Evolutionary conservation across 179 eudicot genomes (phyloP), one percentile per base, ranked within the genome.

Genomic region (Drosera spatulata): DNA sequence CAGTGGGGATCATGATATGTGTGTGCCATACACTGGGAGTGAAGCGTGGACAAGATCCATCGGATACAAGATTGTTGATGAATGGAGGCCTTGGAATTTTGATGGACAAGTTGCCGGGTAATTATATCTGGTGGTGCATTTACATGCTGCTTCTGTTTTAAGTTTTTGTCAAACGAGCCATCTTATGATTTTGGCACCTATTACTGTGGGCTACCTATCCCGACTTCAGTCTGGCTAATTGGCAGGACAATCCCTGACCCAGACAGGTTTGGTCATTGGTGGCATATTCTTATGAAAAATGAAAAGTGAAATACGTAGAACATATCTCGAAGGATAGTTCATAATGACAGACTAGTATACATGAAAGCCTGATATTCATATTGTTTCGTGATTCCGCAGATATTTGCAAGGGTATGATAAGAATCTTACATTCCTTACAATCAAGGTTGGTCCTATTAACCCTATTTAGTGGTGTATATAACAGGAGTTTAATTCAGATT

Each of bases 1-100:
- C 85, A 88, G 96, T 13, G 96, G 96, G 5, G 95, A 86, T 59
- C 95, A 86, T 65, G 96, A 88, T 66, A 78, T 88, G 95, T 82
- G 88, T 60, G 95, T 88, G 15, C 96, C 96, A 6, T 88, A 45
- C 61, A 88, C 88, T 38, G 96, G 91, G 40, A 86, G 80, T 41
- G 78, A 86, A 80, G 86, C 86, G 53, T 88, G 96, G 95, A 82
- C 90, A 11, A 73, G 82, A 59, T 83, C 96, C 48, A 42, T 88
- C 51, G 96, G 95, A 46, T 88, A 86, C 63, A 79, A 82, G 59
- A 68, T 69, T 43, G 68, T 79, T 40, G 89, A 83, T 8, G 85
- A 83, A 65, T 88, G 96, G 90, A 83, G 90, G 71, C 81, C 93
- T 13, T 88, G 94, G 96, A 49, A 14, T 7, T 82, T 81, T 12